Evolutionary conservation across 2,329 filamentous ascomycete species (phyloP).

Genomic region (Metarhizium guizhouense): DNA sequence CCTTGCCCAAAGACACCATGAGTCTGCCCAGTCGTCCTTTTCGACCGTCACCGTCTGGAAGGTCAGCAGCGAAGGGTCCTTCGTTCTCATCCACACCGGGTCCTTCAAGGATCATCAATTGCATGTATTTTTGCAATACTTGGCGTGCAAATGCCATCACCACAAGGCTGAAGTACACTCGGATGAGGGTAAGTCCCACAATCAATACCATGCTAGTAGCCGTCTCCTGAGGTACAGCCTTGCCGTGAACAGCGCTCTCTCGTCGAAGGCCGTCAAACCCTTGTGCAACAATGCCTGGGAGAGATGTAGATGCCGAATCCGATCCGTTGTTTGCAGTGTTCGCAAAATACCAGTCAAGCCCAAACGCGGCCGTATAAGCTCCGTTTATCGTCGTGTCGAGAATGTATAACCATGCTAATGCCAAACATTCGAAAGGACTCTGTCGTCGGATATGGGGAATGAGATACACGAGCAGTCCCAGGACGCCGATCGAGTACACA

Average conservation of each 20-base stretch:
- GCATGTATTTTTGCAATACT: slow-evolving; percentile 59
- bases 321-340: slow-evolving; percentile 38
- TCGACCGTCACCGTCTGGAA: slow-evolving; percentile 71
- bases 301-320: slow-evolving; percentile 13
- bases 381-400: slow-evolving; percentile 76
- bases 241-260: slow-evolving; percentile 24
- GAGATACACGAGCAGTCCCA: slow-evolving; percentile 59
- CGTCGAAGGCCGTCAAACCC: slow-evolving; percentile 24
- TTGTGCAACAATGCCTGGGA: slow-evolving; percentile 19
- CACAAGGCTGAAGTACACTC: slow-evolving; percentile 76
- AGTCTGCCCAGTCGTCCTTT: slow-evolving; percentile 67
- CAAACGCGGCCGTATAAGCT: slow-evolving; percentile 74
- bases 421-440: slow-evolving; percentile 68
- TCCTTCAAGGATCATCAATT: slow-evolving; percentile 38
- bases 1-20: slow-evolving; percentile 65
- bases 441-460: slow-evolving; percentile 73
- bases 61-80: slow-evolving; percentile 59
- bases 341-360: slow-evolving; percentile 76
- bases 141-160: slow-evolving; percentile 76
- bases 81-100: slow-evolving; percentile 38
- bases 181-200: slow-evolving; percentile 60
- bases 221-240: slow-evolving; percentile 45
- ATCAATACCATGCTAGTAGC: slow-evolving; percentile 72
- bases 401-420: slow-evolving; percentile 77
- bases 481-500: slow-evolving; percentile 70